These are phyloP conservation scores for Pelargonium fulgidum DNA, from an alignment of 441 rosid genomes.

Conservation along the genomic window DNA sequence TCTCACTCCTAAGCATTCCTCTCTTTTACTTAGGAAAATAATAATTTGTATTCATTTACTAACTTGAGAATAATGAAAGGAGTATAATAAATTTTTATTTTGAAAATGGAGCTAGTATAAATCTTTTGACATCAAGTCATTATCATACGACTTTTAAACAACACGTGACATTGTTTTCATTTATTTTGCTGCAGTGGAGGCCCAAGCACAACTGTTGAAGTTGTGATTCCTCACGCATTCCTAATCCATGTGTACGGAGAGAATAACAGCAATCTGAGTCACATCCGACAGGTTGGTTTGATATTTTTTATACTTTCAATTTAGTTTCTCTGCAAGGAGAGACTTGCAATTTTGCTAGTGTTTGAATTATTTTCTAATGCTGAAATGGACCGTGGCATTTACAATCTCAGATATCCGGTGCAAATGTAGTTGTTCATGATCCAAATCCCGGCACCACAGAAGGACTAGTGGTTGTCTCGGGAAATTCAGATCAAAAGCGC, in stretches of 20 bases:
- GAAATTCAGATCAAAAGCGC: constrained; percentile 53
- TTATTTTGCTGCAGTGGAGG: background rate
- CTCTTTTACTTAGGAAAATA: background rate
- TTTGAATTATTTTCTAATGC: background rate
- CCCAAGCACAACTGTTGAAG: constrained; percentile 45
- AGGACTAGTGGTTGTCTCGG: constrained; percentile 50
- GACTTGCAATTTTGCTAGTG: too few relatives aligned
- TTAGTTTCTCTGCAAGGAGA: too few relatives aligned
- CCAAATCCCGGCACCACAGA: constrained; percentile 54
- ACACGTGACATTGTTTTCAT: background rate
- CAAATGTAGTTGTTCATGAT: constrained; percentile 53
- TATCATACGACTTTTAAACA: too few relatives aligned
- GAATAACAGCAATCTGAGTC: constrained; percentile 40
- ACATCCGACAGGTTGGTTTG: constrained; percentile 50
- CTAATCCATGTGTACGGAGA: constrained; percentile 53
- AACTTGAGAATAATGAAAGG: background rate
- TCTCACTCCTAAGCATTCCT: background rate
- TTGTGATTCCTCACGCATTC: constrained; percentile 51
- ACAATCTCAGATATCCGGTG: constrained; percentile 50
- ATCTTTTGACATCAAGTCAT: too few relatives aligned
- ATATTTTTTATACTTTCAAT: background rate
- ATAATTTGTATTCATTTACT: background rate
- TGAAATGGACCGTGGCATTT: background rate
- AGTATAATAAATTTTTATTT: too few relatives aligned
- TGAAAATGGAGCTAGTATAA: too few relatives aligned